These are phyloP conservation scores for Hansenula lynferdii DNA, from an alignment of 1,139 yeast species.

Conservation along the genomic window DNA sequence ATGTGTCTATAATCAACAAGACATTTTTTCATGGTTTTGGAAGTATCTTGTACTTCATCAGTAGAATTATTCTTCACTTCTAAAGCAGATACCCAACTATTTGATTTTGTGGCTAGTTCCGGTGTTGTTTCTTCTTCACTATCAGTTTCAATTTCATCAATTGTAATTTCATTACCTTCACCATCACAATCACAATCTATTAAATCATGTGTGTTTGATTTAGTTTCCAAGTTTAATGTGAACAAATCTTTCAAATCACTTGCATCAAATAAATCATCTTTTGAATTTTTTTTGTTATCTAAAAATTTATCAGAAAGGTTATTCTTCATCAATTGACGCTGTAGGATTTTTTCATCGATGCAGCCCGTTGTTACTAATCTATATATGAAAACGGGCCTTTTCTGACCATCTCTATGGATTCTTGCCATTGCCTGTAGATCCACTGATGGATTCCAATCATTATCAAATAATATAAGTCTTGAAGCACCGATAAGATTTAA, in stretches of 20 bases:
- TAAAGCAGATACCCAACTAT: slow-evolving; percentile 49
- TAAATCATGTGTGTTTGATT: slow-evolving; percentile 79
- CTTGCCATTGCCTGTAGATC: slow-evolving; percentile 97
- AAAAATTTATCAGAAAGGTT: slow-evolving; percentile 77
- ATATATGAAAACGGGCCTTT: slow-evolving; percentile 71
- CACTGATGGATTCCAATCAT: slow-evolving; percentile 93
- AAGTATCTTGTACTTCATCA: slow-evolving; percentile 26
- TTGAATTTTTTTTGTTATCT: slow-evolving; percentile 43
- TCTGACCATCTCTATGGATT: slow-evolving; percentile 91
- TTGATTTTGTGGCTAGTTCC: slow-evolving; percentile 9
- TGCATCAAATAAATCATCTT: slow-evolving; percentile 50
- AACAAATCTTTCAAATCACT: slow-evolving; percentile 75
- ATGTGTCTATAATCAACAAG: slow-evolving; percentile 59
- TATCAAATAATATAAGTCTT: slow-evolving; percentile 74
- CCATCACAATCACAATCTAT: slow-evolving; percentile 71
- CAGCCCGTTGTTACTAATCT: slow-evolving; percentile 83
- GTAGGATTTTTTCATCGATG: slow-evolving; percentile 92
- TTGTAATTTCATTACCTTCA: slow-evolving; percentile 32
- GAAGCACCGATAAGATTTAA: slow-evolving; percentile 89
- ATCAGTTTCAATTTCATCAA: slow-evolving; percentile 15
- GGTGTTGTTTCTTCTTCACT: slow-evolving; percentile 19
- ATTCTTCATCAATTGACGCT: slow-evolving; percentile 84
- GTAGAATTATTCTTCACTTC: slow-evolving; percentile 37
- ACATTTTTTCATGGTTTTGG: slow-evolving; percentile 47
- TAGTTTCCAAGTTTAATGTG: slow-evolving; percentile 45